Evolutionary conservation across 2,329 filamentous ascomycete genomes (phyloP), one percentile per base, ranked within the genome.

Genomic region (Hortaea werneckii): DNA sequence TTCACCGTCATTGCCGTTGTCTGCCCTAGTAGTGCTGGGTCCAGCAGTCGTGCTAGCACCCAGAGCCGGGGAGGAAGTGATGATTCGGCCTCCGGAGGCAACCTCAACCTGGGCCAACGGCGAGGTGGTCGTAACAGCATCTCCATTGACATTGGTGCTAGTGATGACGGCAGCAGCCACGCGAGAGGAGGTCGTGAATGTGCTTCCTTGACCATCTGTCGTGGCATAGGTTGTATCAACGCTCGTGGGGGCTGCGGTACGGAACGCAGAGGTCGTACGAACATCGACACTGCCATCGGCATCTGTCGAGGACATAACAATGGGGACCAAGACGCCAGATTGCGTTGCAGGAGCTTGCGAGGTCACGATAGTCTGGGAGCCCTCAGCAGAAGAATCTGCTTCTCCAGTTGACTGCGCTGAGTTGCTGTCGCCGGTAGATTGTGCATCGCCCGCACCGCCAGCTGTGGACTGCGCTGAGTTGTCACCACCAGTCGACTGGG

Each of bases 231-330:
- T 42, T 3, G 60, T 53, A 5, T 53, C 55, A 7, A 62, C 53
- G 43, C 56, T 64, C 7, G 61, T 60, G 7, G 56, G 55, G 9
- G 59, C 57, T n/a, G 52, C 49, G 5, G 51, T 51, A 37, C 56
- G 61, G 45, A 73, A 64, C 42, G 67, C 65, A 5, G 61, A 58
- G 5, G 64, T 67, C 4, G 69, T 67, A n/a, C 51, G 32, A 3
- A 54, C 51, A n/a, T 62, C 54, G 5, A 65, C 55, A 43, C 56
- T 58, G 49, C 69, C 69, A 28, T 55, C 56, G 29, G 54, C 54
- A 47, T 66, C 53, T 11, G 66, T 70, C 2, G 67, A 65, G 1
- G 66, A 65, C 42, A 66, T 49, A 13, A 60, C 56, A 26, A 67
- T 56, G 7, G 66, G 64, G 6, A 72, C 58, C 29, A 73, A 51